A percentile compares a stretch with the other conserved stretches of the same genome.
Evolutionary conservation across 805 yeast genomes (phyloP).

Genomic region (Suhomyces sp.): DNA sequence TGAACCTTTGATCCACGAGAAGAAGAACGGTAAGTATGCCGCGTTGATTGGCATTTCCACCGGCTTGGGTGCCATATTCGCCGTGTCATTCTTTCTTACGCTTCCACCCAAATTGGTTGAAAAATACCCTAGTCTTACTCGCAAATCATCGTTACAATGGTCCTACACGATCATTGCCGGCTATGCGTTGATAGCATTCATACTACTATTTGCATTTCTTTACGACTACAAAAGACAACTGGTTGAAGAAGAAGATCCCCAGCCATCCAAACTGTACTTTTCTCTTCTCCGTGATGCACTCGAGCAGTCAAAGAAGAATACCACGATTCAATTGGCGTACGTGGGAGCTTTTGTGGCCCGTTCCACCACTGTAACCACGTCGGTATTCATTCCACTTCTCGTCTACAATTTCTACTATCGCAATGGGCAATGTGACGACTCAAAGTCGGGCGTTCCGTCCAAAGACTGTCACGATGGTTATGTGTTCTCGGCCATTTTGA

Average conservation of each 20-base stretch:
- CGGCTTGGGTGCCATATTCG: conserved; percentile 66
- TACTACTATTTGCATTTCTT: conserved; percentile 39
- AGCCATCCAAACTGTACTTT: background rate
- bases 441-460: conserved; percentile 13
- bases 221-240: conserved; percentile 38
- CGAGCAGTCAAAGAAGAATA: conserved; percentile 5
- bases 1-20: background rate
- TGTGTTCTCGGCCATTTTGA: conserved; percentile 60
- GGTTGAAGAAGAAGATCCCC: conserved; percentile 4
- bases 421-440: conserved; percentile 45
- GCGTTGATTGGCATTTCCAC: conserved; percentile 61
- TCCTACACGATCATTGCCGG: conserved; percentile 51
- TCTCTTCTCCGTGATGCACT: background rate
- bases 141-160: conserved; percentile 40
- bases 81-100: conserved; percentile 54
- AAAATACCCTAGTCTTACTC: conserved; percentile 31
- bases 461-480: conserved; percentile 60
- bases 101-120: conserved; percentile 51
- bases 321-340: conserved; percentile 42
- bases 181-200: conserved; percentile 37
- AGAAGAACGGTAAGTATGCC: conserved; percentile 47
- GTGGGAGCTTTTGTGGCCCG: conserved; percentile 62
- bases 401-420: conserved; percentile 55
- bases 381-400: conserved; percentile 62
- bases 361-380: conserved; percentile 54